Conservation (phyloP, 75 land plant genomes). For the Cunninghamia lanceolata region DNA sequence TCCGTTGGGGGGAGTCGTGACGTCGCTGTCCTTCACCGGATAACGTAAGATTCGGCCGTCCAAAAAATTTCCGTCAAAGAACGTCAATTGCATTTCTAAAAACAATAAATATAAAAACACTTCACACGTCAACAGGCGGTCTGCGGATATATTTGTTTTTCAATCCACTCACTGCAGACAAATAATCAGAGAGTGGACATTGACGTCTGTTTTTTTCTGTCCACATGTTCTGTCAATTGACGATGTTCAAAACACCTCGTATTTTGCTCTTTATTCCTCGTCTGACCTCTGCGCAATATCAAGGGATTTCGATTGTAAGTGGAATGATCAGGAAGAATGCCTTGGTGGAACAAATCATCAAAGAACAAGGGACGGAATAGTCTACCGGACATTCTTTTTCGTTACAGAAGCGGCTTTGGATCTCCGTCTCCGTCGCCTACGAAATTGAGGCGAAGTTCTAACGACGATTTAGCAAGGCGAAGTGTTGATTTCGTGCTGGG, state of each 20-base stretch:
- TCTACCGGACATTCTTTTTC: not conserved
- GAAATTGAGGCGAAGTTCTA: not conserved
- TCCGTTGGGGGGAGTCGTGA: not conserved
- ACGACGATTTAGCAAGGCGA: not conserved
- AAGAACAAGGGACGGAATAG: not conserved
- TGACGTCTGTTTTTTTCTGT: not conserved
- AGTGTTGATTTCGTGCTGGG: not conserved
- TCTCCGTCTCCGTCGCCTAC: not conserved
- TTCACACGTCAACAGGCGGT: not conserved
- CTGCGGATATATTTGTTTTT: not conserved
- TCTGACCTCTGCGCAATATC: not conserved
- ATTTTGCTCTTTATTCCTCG: not conserved
- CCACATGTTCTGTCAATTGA: slow-evolving; percentile 2
- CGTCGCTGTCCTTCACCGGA: not conserved
- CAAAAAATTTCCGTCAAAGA: not conserved
- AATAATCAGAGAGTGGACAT: not conserved
- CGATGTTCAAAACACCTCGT: not conserved
- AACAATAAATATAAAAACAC: not conserved
- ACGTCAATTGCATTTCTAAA: not conserved
- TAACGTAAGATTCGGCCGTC: not conserved
- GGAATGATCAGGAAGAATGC: not conserved
- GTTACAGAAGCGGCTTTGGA: not conserved
- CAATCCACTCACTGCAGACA: not conserved
- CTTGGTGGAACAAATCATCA: slow-evolving; percentile 3
- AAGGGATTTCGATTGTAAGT: not conserved